Base-by-base conservation (phyloP, 495 filamentous ascomycete species). In the Aspergillus carlsbadensis region DNA sequence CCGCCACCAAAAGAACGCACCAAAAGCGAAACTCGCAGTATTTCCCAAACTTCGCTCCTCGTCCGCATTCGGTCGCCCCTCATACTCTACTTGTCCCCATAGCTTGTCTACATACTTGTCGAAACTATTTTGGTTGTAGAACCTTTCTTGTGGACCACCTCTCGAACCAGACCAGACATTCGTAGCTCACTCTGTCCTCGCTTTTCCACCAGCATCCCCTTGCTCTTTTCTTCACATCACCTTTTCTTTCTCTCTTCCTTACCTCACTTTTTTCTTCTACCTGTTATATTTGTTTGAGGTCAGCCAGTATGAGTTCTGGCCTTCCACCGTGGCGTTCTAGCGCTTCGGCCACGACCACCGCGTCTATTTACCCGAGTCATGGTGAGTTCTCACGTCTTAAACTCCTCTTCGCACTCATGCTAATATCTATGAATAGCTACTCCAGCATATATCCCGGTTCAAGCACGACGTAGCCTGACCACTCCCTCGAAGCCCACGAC, bases 361-460 rank as follows among this genome's bases (percentile, higher is more conserved):
- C 61, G 41, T 45, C 65, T 40, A 41, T 62, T 6, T 71, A 66
- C 54, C 49, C 61, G 45, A 29, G 57, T 40, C 57, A 70, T 65
- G 70, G 76, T 78, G 67, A 68, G 74, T 37, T 51, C 45, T 6
- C 45, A 22, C n/a, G 31, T 14, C 18, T n/a, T 10, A 35, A 18
- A 21, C 18, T 33, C 18, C 18, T 33, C 22, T 14, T 33, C 33
- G 17, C 15, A 15, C 2, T 39, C 34, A 20, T 40, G 34, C 37
- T 37, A 54, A 45, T 20, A 18, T 31, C 31, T 5, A n/a, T 21
- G 22, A 11, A 14, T 54, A 78, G 74, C 68, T 15, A 60, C 70
- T 44, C 73, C 76, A 61, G 78, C 79, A 50, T 82, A 80, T 60
- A 77, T 73, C 40, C 71, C 77, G 54, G 79, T 82, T 15, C 78